Evolutionary conservation across 163 green algal species (phyloP).

Genomic region (Chlamydomonas reinhardtii): DNA sequence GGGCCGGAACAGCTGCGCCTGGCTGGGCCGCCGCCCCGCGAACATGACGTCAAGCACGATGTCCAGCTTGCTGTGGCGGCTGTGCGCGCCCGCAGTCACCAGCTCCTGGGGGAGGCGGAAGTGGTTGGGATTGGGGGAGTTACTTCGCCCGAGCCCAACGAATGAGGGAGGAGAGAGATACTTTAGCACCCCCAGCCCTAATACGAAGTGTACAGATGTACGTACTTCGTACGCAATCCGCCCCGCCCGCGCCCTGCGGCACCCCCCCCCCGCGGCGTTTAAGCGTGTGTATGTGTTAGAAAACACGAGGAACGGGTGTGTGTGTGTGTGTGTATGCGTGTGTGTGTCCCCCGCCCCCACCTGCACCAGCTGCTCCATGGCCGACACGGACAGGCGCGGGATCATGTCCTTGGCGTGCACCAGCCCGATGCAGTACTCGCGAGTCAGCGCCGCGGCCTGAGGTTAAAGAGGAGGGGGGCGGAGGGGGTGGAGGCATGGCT

Average conservation of each 20-base stretch:
- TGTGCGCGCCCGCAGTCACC: neutral
- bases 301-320: too few species aligned
- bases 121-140: neutral
- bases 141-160: too few species aligned
- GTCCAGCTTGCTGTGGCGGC: neutral
- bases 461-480: neutral
- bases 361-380: constrained; percentile 43
- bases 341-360: neutral
- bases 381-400: neutral
- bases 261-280: too few species aligned
- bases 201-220: too few species aligned
- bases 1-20: neutral
- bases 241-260: too few species aligned
- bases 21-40: neutral
- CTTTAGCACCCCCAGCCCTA: too few species aligned
- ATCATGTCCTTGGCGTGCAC: constrained; percentile 47
- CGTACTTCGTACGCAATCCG: too few species aligned
- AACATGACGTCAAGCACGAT: neutral
- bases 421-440: constrained; percentile 11
- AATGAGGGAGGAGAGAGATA: too few species aligned
- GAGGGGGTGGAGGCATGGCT: too few species aligned
- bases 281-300: too few species aligned
- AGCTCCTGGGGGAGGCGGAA: neutral
- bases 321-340: too few species aligned
- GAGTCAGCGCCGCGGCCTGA: constrained; percentile 32